Percentiles rank a stretch among this genome's conserved stretches.
Conservation (phyloP, 345 rosid genomes). For the Syzygium aqueum region DNA sequence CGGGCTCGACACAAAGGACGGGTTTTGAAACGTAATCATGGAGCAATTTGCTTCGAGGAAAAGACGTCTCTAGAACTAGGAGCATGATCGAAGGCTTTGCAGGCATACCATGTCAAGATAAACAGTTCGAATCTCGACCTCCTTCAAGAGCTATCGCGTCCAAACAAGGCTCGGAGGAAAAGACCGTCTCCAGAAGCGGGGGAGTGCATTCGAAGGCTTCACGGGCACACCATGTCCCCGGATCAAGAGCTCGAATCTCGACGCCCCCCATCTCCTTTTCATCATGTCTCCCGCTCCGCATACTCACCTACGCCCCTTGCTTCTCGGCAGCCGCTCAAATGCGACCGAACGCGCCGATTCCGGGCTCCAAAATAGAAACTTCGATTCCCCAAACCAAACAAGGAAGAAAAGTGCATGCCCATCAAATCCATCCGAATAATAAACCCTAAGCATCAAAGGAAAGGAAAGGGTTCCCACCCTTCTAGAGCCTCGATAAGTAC, state of each 20-base stretch:
- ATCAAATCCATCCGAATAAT: neutral
- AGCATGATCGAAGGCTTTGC: neutral
- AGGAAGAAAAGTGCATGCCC: neutral
- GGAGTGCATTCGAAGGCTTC: too few relatives aligned
- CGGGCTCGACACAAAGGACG: neutral
- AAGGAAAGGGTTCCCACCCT: neutral
- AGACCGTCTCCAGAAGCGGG: too few relatives aligned
- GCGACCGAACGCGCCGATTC: too few relatives aligned
- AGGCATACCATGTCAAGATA: neutral
- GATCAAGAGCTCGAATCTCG: too few relatives aligned
- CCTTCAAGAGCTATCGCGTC: too few relatives aligned
- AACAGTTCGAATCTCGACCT: neutral
- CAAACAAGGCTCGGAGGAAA: too few relatives aligned
- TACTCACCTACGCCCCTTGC: too few relatives aligned
- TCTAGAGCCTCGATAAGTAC: neutral
- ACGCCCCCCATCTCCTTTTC: too few relatives aligned
- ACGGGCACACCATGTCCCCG: too few relatives aligned
- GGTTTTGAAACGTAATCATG: neutral
- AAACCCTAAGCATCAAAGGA: neutral
- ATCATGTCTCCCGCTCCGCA: too few relatives aligned
- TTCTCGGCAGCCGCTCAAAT: too few relatives aligned
- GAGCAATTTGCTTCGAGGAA: neutral
- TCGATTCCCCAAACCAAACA: neutral
- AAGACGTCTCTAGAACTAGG: neutral
- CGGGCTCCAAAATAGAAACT: neutral